Evolutionary conservation across 2,329 filamentous ascomycete species (phyloP).

Genomic region (Scedosporium apiospermum): DNA sequence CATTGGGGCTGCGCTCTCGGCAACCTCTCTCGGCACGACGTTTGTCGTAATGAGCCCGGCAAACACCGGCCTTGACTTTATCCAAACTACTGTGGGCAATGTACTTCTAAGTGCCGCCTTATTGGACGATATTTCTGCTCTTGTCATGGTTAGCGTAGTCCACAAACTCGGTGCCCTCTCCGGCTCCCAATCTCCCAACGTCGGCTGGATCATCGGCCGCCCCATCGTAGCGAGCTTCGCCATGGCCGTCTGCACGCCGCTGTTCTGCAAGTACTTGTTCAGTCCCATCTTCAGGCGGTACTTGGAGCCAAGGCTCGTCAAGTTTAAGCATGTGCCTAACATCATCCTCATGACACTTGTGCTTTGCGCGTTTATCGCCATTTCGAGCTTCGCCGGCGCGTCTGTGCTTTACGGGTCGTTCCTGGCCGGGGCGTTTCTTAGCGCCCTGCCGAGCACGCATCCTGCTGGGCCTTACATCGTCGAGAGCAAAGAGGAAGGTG

Average conservation of each 20-base stretch:
- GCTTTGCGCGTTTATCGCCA: slow-evolving; percentile 16
- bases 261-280: slow-evolving; percentile 26
- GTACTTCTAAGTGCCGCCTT: slow-evolving; percentile 35
- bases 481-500: slow-evolving; percentile 22
- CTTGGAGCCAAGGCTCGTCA: slow-evolving; percentile 22
- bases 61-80: slow-evolving; percentile 24
- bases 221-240: slow-evolving; percentile 26
- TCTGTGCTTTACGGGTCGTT: slow-evolving; percentile 28
- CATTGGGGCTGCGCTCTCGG: slow-evolving; percentile 20
- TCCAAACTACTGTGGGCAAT: slow-evolving; percentile 31
- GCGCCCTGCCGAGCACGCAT: slow-evolving; percentile 24
- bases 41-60: slow-evolving; percentile 22
- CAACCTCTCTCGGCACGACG: slow-evolving; percentile 24
- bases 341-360: slow-evolving; percentile 23
- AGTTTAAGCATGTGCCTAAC: slow-evolving; percentile 18
- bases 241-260: slow-evolving; percentile 23
- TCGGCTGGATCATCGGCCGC: slow-evolving; percentile 26
- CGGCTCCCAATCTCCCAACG: slow-evolving; percentile 13
- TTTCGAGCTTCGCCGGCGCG: slow-evolving; percentile 25
- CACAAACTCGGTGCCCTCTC: slow-evolving; percentile 14
- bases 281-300: slow-evolving; percentile 23
- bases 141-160: slow-evolving; percentile 25
- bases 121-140: slow-evolving; percentile 34
- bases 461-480: slow-evolving; percentile 23
- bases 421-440: slow-evolving; percentile 28